A percentile compares a stretch with the other conserved stretches of the same genome.
Conservation (phyloP, 805 yeast genomes). For the Danielozyma ontarioensis region DNA sequence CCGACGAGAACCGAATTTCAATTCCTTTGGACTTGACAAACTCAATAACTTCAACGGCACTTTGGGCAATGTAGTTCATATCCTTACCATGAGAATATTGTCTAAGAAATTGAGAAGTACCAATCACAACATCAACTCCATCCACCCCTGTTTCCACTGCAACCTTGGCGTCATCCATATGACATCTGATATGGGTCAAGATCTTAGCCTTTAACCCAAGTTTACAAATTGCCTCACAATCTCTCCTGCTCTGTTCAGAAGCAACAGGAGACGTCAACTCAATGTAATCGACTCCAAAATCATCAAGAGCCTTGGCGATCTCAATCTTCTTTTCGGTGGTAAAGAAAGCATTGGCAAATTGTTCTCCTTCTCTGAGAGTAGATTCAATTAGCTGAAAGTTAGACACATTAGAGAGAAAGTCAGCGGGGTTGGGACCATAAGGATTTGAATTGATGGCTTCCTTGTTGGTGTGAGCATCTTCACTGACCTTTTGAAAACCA, state of each 20-base stretch:
- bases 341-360: slow-evolving; percentile 96
- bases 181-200: slow-evolving; percentile 95
- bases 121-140: slow-evolving; percentile 98
- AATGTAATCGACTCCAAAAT: slow-evolving; percentile 96
- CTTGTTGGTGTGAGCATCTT: slow-evolving; percentile 24
- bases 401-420: slow-evolving; percentile 82
- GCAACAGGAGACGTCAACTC: slow-evolving; percentile 98
- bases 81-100: slow-evolving; percentile 97
- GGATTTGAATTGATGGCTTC: slow-evolving; percentile 49
- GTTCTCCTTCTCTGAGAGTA: slow-evolving; percentile 97
- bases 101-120: slow-evolving; percentile 92
- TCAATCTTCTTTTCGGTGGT: slow-evolving; percentile 91
- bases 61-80: slow-evolving; percentile 94
- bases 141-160: slow-evolving; percentile 99
- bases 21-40: slow-evolving; percentile 95
- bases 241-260: slow-evolving; percentile 84
- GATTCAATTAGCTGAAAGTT: slow-evolving; percentile 91
- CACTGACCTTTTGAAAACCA: slow-evolving; percentile 33
- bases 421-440: slow-evolving; percentile 94
- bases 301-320: slow-evolving; percentile 95
- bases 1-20: slow-evolving; percentile 94
- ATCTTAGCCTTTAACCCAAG: slow-evolving; percentile 93
- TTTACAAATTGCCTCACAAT: slow-evolving; percentile 98
- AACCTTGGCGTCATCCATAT: slow-evolving; percentile 96
- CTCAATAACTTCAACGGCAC: slow-evolving; percentile 95